These are phyloP conservation scores for Colletotrichum sp. DNA, from an alignment of 2,329 filamentous ascomycete genomes.

Conservation along the genomic window DNA sequence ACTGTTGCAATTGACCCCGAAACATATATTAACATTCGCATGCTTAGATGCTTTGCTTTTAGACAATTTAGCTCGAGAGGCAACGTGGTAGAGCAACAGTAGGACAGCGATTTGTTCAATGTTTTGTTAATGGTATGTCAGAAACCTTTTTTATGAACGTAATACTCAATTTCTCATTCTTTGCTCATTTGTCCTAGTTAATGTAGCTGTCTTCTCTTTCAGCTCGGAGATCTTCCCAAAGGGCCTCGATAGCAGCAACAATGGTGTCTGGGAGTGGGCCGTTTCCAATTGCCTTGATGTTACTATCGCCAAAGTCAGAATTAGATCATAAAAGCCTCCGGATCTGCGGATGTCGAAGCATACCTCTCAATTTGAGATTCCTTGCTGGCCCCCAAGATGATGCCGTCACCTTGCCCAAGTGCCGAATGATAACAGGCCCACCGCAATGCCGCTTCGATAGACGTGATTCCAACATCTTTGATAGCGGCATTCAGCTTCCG, in stretches of 20 bases:
- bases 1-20: not conserved
- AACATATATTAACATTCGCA: not conserved
- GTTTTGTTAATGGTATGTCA: not conserved
- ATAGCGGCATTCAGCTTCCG: not conserved
- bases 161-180: not conserved
- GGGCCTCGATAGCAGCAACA: not conserved
- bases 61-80: not conserved
- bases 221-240: not conserved
- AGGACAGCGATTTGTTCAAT: not conserved
- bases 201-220: not conserved
- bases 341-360: not conserved
- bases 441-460: not conserved
- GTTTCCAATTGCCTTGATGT: not conserved
- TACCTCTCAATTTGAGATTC: not conserved
- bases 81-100: not conserved
- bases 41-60: not conserved
- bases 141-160: rapidly evolving
- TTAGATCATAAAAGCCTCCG: not conserved
- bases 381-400: not conserved
- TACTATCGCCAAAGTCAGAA: not conserved
- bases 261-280: not conserved
- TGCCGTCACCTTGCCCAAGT: not conserved
- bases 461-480: not conserved
- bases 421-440: not conserved
- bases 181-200: not conserved